These are phyloP conservation scores for Hypoxylon rubiginosum DNA, from an alignment of 2,329 filamentous ascomycete species.

Conservation along the genomic window DNA sequence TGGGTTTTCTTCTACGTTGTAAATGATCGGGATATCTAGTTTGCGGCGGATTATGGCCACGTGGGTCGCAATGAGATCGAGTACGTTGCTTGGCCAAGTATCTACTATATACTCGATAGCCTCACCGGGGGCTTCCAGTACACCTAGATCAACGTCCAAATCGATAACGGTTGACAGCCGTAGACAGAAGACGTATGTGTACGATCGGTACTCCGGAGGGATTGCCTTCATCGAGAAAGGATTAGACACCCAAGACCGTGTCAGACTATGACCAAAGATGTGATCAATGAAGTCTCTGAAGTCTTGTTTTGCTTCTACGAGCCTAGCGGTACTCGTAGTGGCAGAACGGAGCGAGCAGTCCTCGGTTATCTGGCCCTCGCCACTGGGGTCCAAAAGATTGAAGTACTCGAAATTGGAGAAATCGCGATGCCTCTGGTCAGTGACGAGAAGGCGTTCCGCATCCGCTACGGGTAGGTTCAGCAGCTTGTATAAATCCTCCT, in stretches of 20 bases:
- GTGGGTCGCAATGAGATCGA: slow-evolving; percentile 65
- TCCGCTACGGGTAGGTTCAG: slow-evolving; percentile 62
- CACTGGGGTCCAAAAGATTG: slow-evolving; percentile 69
- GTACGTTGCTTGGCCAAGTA: slow-evolving; percentile 64
- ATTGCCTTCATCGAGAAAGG: slow-evolving; percentile 72
- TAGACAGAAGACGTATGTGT: slow-evolving; percentile 74
- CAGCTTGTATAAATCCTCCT: slow-evolving; percentile 71
- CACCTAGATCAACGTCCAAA: slow-evolving; percentile 63
- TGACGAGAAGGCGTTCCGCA: slow-evolving; percentile 68
- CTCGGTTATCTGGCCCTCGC: slow-evolving; percentile 48
- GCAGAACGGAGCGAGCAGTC: slow-evolving; percentile 55
- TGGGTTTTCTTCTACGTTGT: slow-evolving; percentile 66
- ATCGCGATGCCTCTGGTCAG: slow-evolving; percentile 68
- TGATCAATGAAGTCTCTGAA: slow-evolving; percentile 71
- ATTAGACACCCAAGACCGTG: slow-evolving; percentile 67
- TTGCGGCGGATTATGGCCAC: slow-evolving; percentile 70
- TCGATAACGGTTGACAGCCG: slow-evolving; percentile 70
- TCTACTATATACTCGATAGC: slow-evolving; percentile 73
- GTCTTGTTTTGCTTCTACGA: slow-evolving; percentile 72
- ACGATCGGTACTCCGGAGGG: slow-evolving; percentile 68
- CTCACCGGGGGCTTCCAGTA: slow-evolving; percentile 70
- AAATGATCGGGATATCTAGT: slow-evolving; percentile 68
- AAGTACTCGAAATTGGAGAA: slow-evolving; percentile 81
- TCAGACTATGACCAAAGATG: slow-evolving; percentile 66
- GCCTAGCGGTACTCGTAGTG: slow-evolving; percentile 66